Evolutionary conservation across 805 yeast species (phyloP).

Genomic region (Candida wancherniae): DNA sequence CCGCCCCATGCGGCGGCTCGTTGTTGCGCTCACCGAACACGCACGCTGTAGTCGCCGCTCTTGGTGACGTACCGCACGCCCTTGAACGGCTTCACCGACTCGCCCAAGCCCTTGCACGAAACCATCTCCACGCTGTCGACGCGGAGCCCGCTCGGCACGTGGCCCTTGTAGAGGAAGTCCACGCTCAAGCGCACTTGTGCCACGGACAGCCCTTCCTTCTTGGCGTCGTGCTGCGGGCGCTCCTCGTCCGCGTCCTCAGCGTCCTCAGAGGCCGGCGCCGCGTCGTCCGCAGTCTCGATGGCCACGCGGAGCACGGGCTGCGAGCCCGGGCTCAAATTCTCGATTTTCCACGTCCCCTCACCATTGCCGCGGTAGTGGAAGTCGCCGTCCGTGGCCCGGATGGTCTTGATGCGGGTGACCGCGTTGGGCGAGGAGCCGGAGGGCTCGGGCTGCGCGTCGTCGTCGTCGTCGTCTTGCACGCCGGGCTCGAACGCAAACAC

Average conservation of each 20-base stretch:
- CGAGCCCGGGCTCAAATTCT: slow-evolving; percentile 54
- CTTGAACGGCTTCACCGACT: slow-evolving; percentile 71
- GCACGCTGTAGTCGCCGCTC: slow-evolving; percentile 54
- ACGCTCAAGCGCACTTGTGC: slow-evolving; percentile 41
- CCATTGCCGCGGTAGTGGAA: slow-evolving; percentile 51
- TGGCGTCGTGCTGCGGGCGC: background rate
- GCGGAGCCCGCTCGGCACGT: slow-evolving; percentile 69
- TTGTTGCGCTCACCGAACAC: too few relatives aligned
- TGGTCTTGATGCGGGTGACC: slow-evolving; percentile 44
- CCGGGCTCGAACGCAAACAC: slow-evolving; percentile 18
- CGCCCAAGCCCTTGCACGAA: slow-evolving; percentile 54
- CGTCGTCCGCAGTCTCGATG: slow-evolving; percentile 18
- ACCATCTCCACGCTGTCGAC: slow-evolving; percentile 60
- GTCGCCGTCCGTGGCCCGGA: slow-evolving; percentile 75
- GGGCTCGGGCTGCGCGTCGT: background rate
- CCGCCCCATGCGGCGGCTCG: too few relatives aligned
- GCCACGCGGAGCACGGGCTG: slow-evolving; percentile 65
- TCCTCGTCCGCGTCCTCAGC: slow-evolving; percentile 1
- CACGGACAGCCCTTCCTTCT: background rate
- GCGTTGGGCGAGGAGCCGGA: slow-evolving; percentile 6
- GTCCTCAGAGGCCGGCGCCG: slow-evolving; percentile 1
- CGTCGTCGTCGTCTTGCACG: slow-evolving; percentile 5
- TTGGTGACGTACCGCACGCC: slow-evolving; percentile 81
- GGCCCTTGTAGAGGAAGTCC: slow-evolving; percentile 58
- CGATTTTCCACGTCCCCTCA: slow-evolving; percentile 64